These are phyloP conservation scores for Russula brevipes DNA, from an alignment of 768 basidiomycete species.

Conservation along the genomic window DNA sequence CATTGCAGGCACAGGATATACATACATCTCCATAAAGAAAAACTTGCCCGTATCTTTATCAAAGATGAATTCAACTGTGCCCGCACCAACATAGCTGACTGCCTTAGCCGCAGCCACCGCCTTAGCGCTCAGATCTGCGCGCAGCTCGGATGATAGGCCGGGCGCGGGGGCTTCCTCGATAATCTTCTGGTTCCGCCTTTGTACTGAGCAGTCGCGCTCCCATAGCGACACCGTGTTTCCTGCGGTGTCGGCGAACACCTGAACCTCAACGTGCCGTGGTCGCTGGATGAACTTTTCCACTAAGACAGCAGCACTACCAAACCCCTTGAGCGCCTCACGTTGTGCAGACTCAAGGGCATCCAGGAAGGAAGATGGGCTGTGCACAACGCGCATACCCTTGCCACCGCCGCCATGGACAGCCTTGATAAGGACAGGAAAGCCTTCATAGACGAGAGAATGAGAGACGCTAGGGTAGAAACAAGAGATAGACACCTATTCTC, in stretches of 20 bases:
- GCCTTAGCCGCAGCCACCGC: conserved; percentile 91
- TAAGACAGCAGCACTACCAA: conserved; percentile 81
- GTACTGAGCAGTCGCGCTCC: conserved; percentile 92
- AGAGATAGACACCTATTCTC: conserved; percentile 51
- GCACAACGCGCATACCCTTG: conserved; percentile 88
- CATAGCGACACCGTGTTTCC: conserved; percentile 90
- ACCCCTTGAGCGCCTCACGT: conserved; percentile 82
- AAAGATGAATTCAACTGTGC: conserved; percentile 96
- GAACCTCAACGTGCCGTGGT: conserved; percentile 90
- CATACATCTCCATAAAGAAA: conserved; percentile 95
- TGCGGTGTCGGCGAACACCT: conserved; percentile 81
- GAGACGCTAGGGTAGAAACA: background rate
- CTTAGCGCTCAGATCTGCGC: conserved; percentile 77
- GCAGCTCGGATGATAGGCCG: conserved; percentile 70
- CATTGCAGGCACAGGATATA: background rate
- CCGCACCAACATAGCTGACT: conserved; percentile 86
- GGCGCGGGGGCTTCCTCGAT: conserved; percentile 96
- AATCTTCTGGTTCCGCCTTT: conserved; percentile 91
- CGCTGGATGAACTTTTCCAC: conserved; percentile 85
- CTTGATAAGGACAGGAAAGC: conserved; percentile 91
- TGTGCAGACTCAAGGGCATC: conserved; percentile 84
- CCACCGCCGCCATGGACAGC: conserved; percentile 96
- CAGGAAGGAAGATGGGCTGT: conserved; percentile 60
- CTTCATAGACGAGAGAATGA: conserved; percentile 32
- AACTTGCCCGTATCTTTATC: conserved; percentile 87